Conservation (phyloP, 2,329 filamentous ascomycete species). For the Aureobasidium namibiae region DNA sequence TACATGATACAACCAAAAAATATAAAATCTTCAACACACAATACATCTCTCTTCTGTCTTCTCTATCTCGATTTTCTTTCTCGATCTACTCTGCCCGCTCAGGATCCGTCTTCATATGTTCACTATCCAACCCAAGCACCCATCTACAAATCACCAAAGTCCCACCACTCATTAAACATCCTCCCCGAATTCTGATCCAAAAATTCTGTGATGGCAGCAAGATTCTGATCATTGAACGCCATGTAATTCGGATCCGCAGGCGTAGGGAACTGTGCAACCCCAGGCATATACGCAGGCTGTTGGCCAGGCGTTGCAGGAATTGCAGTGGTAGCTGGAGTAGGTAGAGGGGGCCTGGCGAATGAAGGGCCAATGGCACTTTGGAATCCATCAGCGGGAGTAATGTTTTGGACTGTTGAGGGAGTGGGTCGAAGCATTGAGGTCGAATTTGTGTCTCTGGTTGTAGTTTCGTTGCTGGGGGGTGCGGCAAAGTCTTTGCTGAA, state of each 20-base stretch:
- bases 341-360: not conserved
- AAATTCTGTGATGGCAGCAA: constrained; percentile 4
- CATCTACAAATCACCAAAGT: constrained; percentile 11
- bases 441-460: not conserved
- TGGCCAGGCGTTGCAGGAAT: not conserved
- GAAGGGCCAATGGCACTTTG: not conserved
- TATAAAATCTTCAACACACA: too few species aligned
- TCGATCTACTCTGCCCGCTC: too few species aligned
- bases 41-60: too few species aligned
- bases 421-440: not conserved
- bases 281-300: not conserved
- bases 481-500: constrained; percentile 5
- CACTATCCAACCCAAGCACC: too few species aligned
- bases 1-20: too few species aligned
- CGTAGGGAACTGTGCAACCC: not conserved
- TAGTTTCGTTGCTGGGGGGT: not conserved
- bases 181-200: constrained; percentile 10
- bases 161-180: constrained; percentile 12
- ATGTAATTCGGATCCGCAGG: constrained; percentile 3
- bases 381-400: not conserved
- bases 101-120: too few species aligned
- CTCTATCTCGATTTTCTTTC: too few species aligned
- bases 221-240: constrained; percentile 8
- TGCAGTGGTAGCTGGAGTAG: not conserved
- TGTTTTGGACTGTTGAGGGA: not conserved